phyloP scores from a whole-genome alignment of 352 stramenopile genomes.

The Globisporangium parvum region DNA sequence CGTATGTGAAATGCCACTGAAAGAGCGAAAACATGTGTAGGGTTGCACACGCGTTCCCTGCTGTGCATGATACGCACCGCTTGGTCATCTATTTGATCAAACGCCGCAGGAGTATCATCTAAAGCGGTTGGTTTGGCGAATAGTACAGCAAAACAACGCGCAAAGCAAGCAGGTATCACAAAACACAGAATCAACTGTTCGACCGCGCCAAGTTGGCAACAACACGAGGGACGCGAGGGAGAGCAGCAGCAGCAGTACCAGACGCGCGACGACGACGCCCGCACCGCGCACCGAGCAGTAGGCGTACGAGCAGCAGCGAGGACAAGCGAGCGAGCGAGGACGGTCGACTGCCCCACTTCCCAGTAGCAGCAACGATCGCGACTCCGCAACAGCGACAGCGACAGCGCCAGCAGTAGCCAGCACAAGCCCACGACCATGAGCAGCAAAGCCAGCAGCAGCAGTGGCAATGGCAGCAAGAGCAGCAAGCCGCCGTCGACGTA shows the following conservation, averaged over 20 bases:
- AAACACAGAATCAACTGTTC: too few species aligned
- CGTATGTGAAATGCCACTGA: too few species aligned
- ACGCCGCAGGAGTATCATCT: background rate
- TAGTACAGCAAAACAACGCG: too few species aligned
- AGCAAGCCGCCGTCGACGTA: conserved; percentile 20
- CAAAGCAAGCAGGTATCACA: background rate
- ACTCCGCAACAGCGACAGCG: background rate
- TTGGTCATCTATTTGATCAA: too few species aligned
- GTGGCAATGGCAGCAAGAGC: background rate
- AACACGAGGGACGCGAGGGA: background rate
- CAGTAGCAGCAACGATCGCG: background rate
- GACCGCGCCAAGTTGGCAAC: background rate
- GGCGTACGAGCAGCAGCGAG: too few species aligned
- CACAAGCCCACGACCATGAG: conserved; percentile 1
- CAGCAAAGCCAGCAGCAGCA: conserved; percentile 10
- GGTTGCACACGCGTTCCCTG: too few species aligned
- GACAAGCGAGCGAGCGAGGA: too few species aligned
- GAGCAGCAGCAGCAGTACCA: background rate
- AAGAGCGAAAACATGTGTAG: too few species aligned
- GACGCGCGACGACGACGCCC: background rate
- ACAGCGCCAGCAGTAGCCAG: background rate
- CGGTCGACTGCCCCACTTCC: background rate
- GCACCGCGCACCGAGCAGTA: too few species aligned
- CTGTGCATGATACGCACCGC: too few species aligned
- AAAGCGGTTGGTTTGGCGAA: background rate